Conservation (phyloP, 2,329 filamentous ascomycete species). For the Fulvia fulva region DNA sequence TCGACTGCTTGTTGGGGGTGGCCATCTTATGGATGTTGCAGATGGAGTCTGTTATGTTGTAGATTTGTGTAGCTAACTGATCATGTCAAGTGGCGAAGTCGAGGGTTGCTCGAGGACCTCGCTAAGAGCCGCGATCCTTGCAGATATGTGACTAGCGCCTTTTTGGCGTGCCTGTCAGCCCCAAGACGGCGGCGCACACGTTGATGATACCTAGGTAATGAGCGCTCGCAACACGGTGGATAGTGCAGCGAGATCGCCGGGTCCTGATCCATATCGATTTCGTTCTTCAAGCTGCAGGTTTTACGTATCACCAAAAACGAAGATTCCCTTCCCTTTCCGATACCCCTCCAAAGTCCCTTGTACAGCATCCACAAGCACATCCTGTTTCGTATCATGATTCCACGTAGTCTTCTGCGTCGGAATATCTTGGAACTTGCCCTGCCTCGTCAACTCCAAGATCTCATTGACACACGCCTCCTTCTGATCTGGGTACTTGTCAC, state of each 20-base stretch:
- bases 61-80: too few relatives aligned
- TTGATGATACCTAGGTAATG: too few relatives aligned
- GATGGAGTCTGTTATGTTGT: neutral
- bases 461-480: conserved; percentile 81
- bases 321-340: conserved; percentile 82
- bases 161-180: too few relatives aligned
- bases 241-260: too few relatives aligned
- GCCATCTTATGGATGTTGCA: neutral
- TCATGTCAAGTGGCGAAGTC: too few relatives aligned
- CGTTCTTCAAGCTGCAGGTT: too few relatives aligned
- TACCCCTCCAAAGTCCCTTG: conserved; percentile 81
- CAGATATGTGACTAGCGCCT: neutral
- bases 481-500: conserved; percentile 65
- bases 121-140: neutral
- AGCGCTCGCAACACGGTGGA: too few relatives aligned
- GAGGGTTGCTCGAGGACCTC: too few relatives aligned
- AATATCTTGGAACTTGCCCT: conserved; percentile 75
- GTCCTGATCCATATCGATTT: too few relatives aligned
- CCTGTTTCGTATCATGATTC: conserved; percentile 73
- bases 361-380: conserved; percentile 66
- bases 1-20: neutral
- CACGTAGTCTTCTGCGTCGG: conserved; percentile 80
- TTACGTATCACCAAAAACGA: conserved; percentile 65
- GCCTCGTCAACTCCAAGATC: conserved; percentile 69
- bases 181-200: too few relatives aligned